Percentiles rank a stretch among this genome's conserved stretches.
These are phyloP conservation scores for Jackrogersella minutella DNA, from an alignment of 495 filamentous ascomycete genomes.

Conservation along the genomic window DNA sequence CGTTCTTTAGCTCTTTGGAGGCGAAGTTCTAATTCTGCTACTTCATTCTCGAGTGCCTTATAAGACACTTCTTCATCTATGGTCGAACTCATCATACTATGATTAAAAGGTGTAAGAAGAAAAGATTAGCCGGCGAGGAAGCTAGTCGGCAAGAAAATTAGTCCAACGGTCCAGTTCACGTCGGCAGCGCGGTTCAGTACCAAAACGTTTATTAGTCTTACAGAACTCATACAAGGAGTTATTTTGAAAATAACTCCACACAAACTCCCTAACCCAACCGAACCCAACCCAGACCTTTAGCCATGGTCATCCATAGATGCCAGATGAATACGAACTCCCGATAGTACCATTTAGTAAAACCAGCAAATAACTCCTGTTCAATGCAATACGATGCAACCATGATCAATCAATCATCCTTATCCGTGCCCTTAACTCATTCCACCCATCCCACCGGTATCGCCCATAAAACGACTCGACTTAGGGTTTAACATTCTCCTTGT, in stretches of 20 bases:
- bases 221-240: neutral
- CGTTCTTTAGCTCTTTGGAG: constrained; percentile 48
- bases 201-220: constrained; percentile 5
- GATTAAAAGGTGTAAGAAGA: neutral
- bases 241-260: constrained; percentile 20
- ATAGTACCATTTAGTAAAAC: neutral
- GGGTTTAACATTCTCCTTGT: constrained; percentile 57
- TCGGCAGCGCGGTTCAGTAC: neutral
- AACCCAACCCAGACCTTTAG: neutral
- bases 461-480: constrained; percentile 15
- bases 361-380: constrained; percentile 8
- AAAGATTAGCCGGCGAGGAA: neutral
- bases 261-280: neutral
- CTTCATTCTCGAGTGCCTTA: constrained; percentile 35
- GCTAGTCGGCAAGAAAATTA: neutral
- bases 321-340: neutral
- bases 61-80: constrained; percentile 4
- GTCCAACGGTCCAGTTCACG: neutral
- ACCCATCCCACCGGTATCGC: neutral
- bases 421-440: neutral
- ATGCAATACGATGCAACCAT: constrained; percentile 24
- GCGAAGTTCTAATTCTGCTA: constrained; percentile 50
- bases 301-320: neutral
- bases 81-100: constrained; percentile 22
- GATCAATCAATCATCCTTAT: neutral